A percentile compares a stretch with the other conserved stretches of the same genome.
Conservation (phyloP, 352 stramenopile genomes). For the Globisporangium solare region DNA sequence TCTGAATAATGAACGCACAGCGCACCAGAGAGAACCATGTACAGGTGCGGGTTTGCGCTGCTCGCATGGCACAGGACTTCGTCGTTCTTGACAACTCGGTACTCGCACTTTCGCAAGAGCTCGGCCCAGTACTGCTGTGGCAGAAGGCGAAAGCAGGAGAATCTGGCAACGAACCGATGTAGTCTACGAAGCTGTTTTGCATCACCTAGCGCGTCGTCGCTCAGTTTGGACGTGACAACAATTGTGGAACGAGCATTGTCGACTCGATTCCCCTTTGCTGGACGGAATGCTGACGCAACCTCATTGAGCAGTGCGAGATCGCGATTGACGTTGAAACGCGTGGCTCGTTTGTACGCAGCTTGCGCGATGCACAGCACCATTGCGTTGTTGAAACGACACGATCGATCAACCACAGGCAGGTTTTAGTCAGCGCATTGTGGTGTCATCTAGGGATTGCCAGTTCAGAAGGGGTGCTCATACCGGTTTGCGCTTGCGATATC, state of each 20-base stretch:
- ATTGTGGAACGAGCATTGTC: constrained; percentile 8
- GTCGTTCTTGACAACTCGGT: constrained; percentile 20
- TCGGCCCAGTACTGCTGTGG: constrained; percentile 22
- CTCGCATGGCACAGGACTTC: constrained; percentile 22
- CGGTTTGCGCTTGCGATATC: constrained; percentile 37
- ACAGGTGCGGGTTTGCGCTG: constrained; percentile 18
- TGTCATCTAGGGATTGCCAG: not conserved
- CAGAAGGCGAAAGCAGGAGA: constrained; percentile 33
- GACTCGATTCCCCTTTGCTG: constrained; percentile 2
- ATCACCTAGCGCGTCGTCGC: not conserved
- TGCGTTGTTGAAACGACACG: constrained; percentile 5
- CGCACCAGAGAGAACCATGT: constrained; percentile 37
- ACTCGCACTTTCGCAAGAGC: constrained; percentile 27
- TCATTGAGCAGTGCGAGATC: constrained; percentile 18
- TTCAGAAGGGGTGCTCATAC: constrained; percentile 8
- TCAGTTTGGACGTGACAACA: constrained; percentile 9
- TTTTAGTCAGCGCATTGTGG: too few relatives aligned
- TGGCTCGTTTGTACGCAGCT: constrained; percentile 29
- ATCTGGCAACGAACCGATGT: constrained; percentile 31
- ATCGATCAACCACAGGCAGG: too few relatives aligned
- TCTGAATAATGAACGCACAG: constrained; percentile 26
- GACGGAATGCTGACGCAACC: constrained; percentile 17
- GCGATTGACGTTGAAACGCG: constrained; percentile 31
- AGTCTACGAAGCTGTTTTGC: not conserved
- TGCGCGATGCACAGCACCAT: constrained; percentile 34